Base-by-base conservation (phyloP, 2,329 filamentous ascomycete species). In the Pseudocercospora musae region DNA sequence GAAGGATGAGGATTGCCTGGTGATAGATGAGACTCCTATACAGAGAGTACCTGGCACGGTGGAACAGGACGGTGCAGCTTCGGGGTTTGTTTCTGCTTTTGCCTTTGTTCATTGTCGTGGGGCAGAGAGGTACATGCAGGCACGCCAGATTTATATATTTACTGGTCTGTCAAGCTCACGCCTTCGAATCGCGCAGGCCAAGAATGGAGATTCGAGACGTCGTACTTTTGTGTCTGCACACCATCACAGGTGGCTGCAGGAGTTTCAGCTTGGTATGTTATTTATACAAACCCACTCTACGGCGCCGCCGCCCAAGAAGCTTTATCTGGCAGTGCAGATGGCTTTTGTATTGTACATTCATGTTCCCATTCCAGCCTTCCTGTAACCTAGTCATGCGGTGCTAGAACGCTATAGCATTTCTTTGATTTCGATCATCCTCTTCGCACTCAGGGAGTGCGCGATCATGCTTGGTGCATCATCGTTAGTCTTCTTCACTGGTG, bases 221-320 rank as follows among this genome's bases (percentile, higher is more conserved):
- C 37, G 18, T 6, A 40, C 5, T 31, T 31, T 49, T 53, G 50
- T 44, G 33, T 57, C 56, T 37, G 44, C 50, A 57, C 46, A 46
- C 44, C 56, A 62, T 62, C 60, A 59, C 54, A 40, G 46, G 46
- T 57, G 52, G 44, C 46, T 52, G 57, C 52, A 55, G 58, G 58
- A 11, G 21, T 60, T 31, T 31, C 48, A 52, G 11, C 25, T 29
- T n/a, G 25, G 48, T 52, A 31, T 33, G 46, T 23, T 60, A 63
- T 54, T 44, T 54, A 56, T 63, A 63, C 61, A 62, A 58, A 53
- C 27, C 57, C 57, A 52, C 57, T 52, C 23, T 40, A 44, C 29
- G 56, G 57, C 61, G 61, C 61, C 55, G 49, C 49, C 57, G 59
- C 59, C 52, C 23, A 52, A 21, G 20, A 48, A 25, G 20, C 13